Percentiles rank a stretch among this genome's conserved stretches.
Conservation (phyloP, 208 protist genomes). For the Leptomonas pyrrhocoris region DNA sequence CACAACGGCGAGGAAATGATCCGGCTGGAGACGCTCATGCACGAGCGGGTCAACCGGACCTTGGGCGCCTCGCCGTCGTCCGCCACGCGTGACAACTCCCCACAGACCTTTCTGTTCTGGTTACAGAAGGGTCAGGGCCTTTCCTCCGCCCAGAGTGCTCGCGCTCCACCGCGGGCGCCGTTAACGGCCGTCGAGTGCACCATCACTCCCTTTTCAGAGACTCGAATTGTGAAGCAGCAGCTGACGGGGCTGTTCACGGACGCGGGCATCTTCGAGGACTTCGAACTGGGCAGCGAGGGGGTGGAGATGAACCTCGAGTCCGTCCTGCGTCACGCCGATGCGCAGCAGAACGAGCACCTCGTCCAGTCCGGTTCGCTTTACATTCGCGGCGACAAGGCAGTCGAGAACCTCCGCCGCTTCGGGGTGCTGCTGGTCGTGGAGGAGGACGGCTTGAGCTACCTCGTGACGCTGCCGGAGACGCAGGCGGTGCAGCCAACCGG, state of each 20-base stretch:
- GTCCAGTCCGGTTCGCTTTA: slow-evolving; percentile 65
- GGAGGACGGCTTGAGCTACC: slow-evolving; percentile 66
- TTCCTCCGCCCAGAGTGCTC: background rate
- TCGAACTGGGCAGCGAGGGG: slow-evolving; percentile 51
- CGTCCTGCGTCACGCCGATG: slow-evolving; percentile 68
- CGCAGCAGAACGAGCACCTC: slow-evolving; percentile 71
- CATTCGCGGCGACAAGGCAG: slow-evolving; percentile 71
- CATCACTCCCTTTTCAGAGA: slow-evolving; percentile 57
- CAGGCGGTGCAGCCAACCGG: slow-evolving; percentile 28
- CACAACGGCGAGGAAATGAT: slow-evolving; percentile 91
- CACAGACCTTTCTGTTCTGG: slow-evolving; percentile 79
- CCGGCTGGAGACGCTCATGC: slow-evolving; percentile 80
- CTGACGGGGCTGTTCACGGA: slow-evolving; percentile 64
- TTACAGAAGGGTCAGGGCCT: slow-evolving; percentile 13
- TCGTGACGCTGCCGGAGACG: slow-evolving; percentile 82
- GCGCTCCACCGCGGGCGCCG: background rate
- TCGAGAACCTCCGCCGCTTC: slow-evolving; percentile 76
- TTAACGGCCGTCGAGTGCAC: slow-evolving; percentile 57
- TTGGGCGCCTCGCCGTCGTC: background rate
- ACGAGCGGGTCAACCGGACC: slow-evolving; percentile 38
- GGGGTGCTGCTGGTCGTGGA: slow-evolving; percentile 77
- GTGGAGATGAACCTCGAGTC: slow-evolving; percentile 68
- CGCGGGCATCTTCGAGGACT: slow-evolving; percentile 73
- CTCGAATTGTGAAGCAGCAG: slow-evolving; percentile 65
- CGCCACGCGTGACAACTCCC: slow-evolving; percentile 20